These are phyloP conservation scores for Sanghuangporus sanghuang DNA, from an alignment of 1,284 basidiomycete species.

Conservation along the genomic window DNA sequence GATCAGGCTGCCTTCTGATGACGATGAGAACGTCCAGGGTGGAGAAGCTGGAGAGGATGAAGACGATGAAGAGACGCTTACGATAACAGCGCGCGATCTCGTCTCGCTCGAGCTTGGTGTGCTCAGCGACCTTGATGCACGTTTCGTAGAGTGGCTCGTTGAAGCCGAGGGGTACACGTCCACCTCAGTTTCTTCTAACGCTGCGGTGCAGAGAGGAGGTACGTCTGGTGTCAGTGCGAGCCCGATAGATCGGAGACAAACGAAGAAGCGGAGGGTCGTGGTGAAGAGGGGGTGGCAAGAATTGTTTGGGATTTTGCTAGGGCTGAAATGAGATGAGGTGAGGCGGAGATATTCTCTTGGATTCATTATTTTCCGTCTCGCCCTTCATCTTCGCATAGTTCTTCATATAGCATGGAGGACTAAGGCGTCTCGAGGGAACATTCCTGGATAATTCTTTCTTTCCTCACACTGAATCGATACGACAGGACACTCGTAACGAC, in stretches of 20 bases:
- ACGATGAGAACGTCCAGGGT: slow-evolving; percentile 6
- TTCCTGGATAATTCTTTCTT: too few relatives aligned
- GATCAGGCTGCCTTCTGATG: background rate
- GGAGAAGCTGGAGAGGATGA: slow-evolving; percentile 7
- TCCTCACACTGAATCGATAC: too few relatives aligned
- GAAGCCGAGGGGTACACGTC: slow-evolving; percentile 29
- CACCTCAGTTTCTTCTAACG: background rate
- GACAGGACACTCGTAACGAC: too few relatives aligned
- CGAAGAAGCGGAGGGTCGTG: slow-evolving; percentile 2
- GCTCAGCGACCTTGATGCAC: slow-evolving; percentile 59
- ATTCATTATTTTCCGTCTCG: too few relatives aligned
- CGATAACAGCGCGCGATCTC: slow-evolving; percentile 54
- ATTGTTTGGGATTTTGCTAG: slow-evolving; percentile 13
- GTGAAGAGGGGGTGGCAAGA: slow-evolving; percentile 18
- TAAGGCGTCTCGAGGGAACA: too few relatives aligned
- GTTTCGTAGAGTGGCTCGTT: slow-evolving; percentile 70
- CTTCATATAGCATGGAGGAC: too few relatives aligned
- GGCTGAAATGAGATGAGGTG: slow-evolving; percentile 4
- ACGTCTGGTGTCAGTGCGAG: background rate
- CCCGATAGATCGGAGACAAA: background rate
- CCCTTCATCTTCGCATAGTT: too few relatives aligned
- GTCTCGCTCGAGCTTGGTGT: slow-evolving; percentile 65
- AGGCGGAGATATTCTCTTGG: too few relatives aligned
- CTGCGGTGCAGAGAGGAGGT: background rate
- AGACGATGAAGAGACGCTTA: slow-evolving; percentile 24